Evolutionary conservation across 2,329 filamentous ascomycete genomes (phyloP), one percentile per base, ranked within the genome.

Genomic region (Calycina herbarum): DNA sequence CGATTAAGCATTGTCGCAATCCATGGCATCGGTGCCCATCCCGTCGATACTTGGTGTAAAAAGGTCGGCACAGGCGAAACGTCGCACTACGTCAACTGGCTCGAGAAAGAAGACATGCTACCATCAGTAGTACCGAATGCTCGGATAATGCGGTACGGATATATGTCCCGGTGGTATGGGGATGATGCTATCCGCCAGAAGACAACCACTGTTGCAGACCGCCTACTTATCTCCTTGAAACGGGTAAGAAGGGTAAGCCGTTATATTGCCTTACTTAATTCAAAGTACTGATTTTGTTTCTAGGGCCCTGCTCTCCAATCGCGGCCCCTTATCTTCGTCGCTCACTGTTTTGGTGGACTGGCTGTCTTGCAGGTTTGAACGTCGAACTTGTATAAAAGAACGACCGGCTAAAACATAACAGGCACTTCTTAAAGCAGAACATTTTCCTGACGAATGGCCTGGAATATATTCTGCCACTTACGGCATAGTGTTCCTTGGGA

Each of bases 71-170:
- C 15, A 31, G 51, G 15, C 51, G 51, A 57, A 57, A 57, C 51
- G 29, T 31, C 8, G 10, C 20, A 57, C 20, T 57, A 57, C 15
- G 20, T 57, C 20, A 57, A 57, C 51, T 57, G 20, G 51, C 51
- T 57, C 20, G 20, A 57, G 29, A 27, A 57, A 27, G 29, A 57
- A 31, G 51, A 57, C 20, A 57, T 57, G 20, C 51, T 57, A 29
- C 51, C 20, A 31, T 57, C 20, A 31, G 51, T 64, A 48, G 35
- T 57, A 54, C 58, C 63, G 42, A 65, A 65, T 33, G 5, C 24
- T 24, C 48, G 40, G 54, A 57, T 57, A 27, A 57, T 57, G 20
- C 20, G 20, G 29, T 57, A 57, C 15, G 20, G 51, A 31, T 57
- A 57, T 31, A 31, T 27, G 20, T 57, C 51, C 17, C 10, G 10